Conservation (phyloP, 2,329 filamentous ascomycete genomes). For the Penicillium sp. region DNA sequence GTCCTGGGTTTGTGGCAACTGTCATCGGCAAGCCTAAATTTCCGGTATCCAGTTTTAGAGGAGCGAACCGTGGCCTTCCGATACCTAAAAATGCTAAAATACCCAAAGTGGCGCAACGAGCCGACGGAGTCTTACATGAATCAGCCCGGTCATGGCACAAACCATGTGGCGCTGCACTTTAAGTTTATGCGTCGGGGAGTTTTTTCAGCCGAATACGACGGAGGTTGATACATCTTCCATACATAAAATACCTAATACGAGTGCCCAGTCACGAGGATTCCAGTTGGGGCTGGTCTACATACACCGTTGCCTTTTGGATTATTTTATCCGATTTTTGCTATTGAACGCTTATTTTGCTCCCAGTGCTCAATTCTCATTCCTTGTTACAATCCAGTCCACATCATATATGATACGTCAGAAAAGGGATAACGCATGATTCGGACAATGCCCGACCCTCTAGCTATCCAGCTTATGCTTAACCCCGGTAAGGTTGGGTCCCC, state of each 20-base stretch:
- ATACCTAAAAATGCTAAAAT: neutral
- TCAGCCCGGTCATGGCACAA: constrained; percentile 6
- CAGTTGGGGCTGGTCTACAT: neutral
- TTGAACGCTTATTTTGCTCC: too few relatives aligned
- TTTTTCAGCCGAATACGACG: constrained; percentile 21
- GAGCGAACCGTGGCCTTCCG: constrained; percentile 16
- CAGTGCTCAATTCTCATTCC: neutral
- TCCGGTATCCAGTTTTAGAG: constrained; percentile 7
- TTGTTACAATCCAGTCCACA: neutral
- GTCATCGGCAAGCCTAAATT: constrained; percentile 22
- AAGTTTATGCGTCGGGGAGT: constrained; percentile 19
- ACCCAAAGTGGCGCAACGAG: constrained; percentile 11
- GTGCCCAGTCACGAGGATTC: neutral
- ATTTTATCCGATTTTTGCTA: neutral
- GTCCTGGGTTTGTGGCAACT: constrained; percentile 13
- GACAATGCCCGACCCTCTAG: constrained; percentile 26
- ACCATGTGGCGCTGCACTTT: constrained; percentile 23
- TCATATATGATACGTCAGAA: constrained; percentile 20
- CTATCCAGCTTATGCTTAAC: constrained; percentile 37
- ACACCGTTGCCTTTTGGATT: neutral
- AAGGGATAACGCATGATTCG: constrained; percentile 26
- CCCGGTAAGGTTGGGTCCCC: constrained; percentile 37
- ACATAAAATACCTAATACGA: neutral
- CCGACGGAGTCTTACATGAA: constrained; percentile 17
- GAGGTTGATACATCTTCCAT: neutral